Conservation (phyloP, 371 early-diverging fungal genomes). For the Syncephalastrum monosporum region DNA sequence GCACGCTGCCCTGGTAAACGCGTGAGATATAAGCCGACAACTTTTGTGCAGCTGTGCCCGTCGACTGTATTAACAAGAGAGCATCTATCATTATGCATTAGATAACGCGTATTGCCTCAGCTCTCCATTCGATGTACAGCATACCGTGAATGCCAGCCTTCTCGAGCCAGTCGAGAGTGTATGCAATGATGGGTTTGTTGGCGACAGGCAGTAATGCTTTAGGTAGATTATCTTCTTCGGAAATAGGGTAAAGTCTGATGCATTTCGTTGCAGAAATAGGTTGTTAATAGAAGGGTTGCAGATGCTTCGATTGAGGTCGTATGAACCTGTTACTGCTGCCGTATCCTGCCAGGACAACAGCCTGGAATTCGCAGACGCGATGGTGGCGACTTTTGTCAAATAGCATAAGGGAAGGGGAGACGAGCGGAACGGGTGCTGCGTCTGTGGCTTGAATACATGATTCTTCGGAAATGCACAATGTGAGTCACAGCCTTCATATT, state of each 20-base stretch:
- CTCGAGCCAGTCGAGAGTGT: conserved; percentile 92
- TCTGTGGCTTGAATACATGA: too few relatives aligned
- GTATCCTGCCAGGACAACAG: conserved; percentile 76
- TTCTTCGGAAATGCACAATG: too few relatives aligned
- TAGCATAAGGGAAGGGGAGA: conserved; percentile 22
- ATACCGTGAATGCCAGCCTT: conserved; percentile 81
- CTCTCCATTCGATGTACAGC: neutral
- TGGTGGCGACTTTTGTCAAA: conserved; percentile 49
- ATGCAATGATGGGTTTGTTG: conserved; percentile 90
- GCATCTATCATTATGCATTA: conserved; percentile 56
- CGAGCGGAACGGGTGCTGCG: too few relatives aligned
- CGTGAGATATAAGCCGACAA: conserved; percentile 72
- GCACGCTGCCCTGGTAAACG: conserved; percentile 66
- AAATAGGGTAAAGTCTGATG: conserved; percentile 75
- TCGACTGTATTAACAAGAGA: conserved; percentile 67
- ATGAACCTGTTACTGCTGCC: conserved; percentile 67
- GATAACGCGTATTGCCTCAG: neutral
- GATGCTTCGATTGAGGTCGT: neutral
- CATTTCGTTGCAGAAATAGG: conserved; percentile 1
- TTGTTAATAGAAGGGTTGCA: neutral
- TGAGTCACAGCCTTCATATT: too few relatives aligned
- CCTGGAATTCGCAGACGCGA: conserved; percentile 66
- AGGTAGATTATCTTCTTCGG: conserved; percentile 79
- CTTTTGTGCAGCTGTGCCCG: conserved; percentile 42
- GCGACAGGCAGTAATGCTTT: conserved; percentile 92